Evolutionary conservation across 805 yeast species (phyloP).

Genomic region (Metschnikowia shivogae): DNA sequence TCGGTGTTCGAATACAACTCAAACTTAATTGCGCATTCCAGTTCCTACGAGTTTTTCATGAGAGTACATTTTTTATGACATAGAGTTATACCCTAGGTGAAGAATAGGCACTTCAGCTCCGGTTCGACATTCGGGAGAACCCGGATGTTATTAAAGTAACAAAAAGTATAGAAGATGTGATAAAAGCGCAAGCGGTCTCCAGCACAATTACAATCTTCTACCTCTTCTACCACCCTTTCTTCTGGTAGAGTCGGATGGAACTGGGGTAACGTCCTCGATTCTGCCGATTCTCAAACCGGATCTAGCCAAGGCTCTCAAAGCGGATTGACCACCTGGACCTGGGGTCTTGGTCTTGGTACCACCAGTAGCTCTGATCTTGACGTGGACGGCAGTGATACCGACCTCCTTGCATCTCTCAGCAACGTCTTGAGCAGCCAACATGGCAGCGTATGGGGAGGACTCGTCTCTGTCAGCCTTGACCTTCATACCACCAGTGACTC

Average conservation of each 20-base stretch:
- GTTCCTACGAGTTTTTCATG: slow-evolving; percentile 5
- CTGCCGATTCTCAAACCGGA: slow-evolving; percentile 99
- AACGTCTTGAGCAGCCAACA: slow-evolving; percentile 99
- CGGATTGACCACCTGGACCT: slow-evolving; percentile 99
- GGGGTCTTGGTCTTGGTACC: slow-evolving; percentile 99
- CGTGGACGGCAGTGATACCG: slow-evolving; percentile 99
- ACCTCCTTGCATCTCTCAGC: slow-evolving; percentile 99
- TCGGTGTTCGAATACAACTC: too few relatives aligned
- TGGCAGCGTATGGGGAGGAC: slow-evolving; percentile 99
- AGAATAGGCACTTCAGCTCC: slow-evolving; percentile 13
- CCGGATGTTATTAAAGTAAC: slow-evolving; percentile 12
- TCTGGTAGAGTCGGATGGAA: slow-evolving; percentile 99
- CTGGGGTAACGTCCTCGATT: slow-evolving; percentile 99
- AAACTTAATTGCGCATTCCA: too few relatives aligned
- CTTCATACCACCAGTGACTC: slow-evolving; percentile 99
- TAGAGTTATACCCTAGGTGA: slow-evolving; percentile 5
- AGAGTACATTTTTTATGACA: slow-evolving; percentile 14
- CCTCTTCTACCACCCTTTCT: slow-evolving; percentile 99
- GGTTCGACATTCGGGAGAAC: neutral
- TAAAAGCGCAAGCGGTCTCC: slow-evolving; percentile 5
- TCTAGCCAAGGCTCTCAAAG: slow-evolving; percentile 98
- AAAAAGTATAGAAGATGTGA: slow-evolving; percentile 6
- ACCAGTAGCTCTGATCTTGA: slow-evolving; percentile 99
- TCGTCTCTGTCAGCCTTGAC: slow-evolving; percentile 99
- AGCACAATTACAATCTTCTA: slow-evolving; percentile 78